Evolutionary conservation across 1,284 basidiomycete genomes (phyloP).

Genomic region (Filobasidium uniguttulatum): DNA sequence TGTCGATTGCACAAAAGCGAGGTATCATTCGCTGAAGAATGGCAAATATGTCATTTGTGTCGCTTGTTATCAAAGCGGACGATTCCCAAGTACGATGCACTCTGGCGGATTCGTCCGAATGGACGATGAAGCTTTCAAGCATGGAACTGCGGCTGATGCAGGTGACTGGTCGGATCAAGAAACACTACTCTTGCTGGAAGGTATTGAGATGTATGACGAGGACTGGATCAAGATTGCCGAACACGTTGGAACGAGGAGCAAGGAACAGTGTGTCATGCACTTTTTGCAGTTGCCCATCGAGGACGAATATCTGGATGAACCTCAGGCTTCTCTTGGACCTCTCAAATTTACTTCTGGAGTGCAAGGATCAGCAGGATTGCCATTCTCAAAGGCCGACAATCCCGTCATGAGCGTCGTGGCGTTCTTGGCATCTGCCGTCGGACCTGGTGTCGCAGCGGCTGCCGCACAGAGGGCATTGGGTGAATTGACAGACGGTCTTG

Average conservation of each 20-base stretch:
- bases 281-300: slow-evolving; percentile 96
- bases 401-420: slow-evolving; percentile 98
- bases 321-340: slow-evolving; percentile 49
- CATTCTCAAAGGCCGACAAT: slow-evolving; percentile 90
- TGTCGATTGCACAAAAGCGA: slow-evolving; percentile 71
- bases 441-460: slow-evolving; percentile 79
- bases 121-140: slow-evolving; percentile 45
- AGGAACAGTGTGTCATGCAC: slow-evolving; percentile 88
- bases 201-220: slow-evolving; percentile 94
- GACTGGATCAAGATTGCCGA: slow-evolving; percentile 88
- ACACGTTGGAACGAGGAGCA: slow-evolving; percentile 78
- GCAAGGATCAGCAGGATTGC: slow-evolving; percentile 42
- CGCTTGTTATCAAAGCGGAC: slow-evolving; percentile 85
- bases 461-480: slow-evolving; percentile 81
- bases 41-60: slow-evolving; percentile 81
- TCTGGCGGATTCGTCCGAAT: slow-evolving; percentile 95
- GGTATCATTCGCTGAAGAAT: slow-evolving; percentile 87
- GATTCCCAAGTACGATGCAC: slow-evolving; percentile 92
- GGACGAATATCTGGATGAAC: slow-evolving; percentile 56
- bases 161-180: slow-evolving; percentile 89
- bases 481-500: slow-evolving; percentile 48
- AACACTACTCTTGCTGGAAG: slow-evolving; percentile 74
- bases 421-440: slow-evolving; percentile 85
- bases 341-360: slow-evolving; percentile 46
- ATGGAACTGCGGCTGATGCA: slow-evolving; percentile 37